These are phyloP conservation scores for Perkinsus olseni DNA, from an alignment of 169 alveolate species.

Conservation along the genomic window DNA sequence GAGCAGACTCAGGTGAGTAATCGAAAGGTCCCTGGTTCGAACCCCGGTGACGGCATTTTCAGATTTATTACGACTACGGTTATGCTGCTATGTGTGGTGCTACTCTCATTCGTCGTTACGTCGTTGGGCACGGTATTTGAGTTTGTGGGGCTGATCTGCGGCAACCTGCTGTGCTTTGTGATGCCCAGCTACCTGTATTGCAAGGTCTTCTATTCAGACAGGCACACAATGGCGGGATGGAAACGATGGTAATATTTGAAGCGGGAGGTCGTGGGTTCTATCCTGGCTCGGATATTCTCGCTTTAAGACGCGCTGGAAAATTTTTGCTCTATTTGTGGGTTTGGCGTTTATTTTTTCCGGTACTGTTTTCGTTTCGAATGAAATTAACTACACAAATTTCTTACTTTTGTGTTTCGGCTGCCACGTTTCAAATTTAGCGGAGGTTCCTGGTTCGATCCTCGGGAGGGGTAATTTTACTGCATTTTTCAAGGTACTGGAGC, in stretches of 20 bases:
- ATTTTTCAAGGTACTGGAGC: not conserved
- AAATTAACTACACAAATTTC: not conserved
- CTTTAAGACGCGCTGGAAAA: not conserved
- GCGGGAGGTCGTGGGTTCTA: not conserved
- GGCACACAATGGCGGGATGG: not conserved
- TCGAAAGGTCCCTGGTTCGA: not conserved
- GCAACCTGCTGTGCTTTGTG: not conserved
- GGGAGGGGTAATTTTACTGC: not conserved
- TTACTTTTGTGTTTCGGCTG: not conserved
- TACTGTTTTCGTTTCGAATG: not conserved
- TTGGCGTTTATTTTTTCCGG: not conserved
- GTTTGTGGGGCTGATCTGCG: not conserved
- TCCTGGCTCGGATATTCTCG: not conserved
- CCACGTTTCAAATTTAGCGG: not conserved
- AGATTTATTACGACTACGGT: not conserved
- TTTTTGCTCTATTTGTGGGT: not conserved
- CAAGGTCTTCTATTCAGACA: not conserved
- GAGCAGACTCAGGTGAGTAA: not conserved
- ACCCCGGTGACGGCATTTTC: not conserved
- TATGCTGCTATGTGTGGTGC: not conserved
- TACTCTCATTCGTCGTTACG: not conserved
- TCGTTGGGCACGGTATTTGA: not conserved
- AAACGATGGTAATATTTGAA: not conserved
- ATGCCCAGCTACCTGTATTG: not conserved
- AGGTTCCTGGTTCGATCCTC: not conserved